phyloP scores from a whole-genome alignment of 179 eudicot genomes.

The Vitellaria paradoxa region DNA sequence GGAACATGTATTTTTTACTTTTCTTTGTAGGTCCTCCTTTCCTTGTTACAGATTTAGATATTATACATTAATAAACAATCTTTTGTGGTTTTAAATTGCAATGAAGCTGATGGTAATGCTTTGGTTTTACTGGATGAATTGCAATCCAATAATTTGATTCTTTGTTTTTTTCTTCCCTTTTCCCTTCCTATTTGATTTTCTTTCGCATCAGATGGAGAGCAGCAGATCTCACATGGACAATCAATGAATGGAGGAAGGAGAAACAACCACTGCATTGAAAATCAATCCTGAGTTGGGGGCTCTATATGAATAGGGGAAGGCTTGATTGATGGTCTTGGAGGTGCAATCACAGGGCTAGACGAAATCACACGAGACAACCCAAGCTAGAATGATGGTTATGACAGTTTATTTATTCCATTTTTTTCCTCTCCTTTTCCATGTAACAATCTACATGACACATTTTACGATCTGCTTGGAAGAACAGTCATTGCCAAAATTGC shows the following conservation, averaged over 20 bases:
- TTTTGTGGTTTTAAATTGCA: background rate
- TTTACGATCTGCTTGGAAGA: background rate
- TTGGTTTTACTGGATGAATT: background rate
- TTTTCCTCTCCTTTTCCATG: background rate
- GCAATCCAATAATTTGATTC: too few relatives aligned
- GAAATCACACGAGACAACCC: too few relatives aligned
- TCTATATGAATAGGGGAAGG: background rate
- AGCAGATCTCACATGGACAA: slow-evolving; percentile 24
- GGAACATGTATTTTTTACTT: background rate
- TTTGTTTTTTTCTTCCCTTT: background rate
- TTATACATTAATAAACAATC: too few relatives aligned
- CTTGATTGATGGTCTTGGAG: background rate
- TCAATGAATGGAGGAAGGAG: slow-evolving; percentile 9
- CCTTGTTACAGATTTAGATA: background rate
- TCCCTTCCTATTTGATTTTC: background rate
- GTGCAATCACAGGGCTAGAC: background rate
- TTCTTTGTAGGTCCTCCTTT: too few relatives aligned
- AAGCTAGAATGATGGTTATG: background rate
- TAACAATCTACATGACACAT: background rate
- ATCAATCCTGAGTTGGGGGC: slow-evolving; percentile 7
- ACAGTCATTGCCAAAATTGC: background rate
- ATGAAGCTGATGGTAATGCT: background rate
- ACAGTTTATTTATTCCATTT: background rate
- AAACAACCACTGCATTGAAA: slow-evolving; percentile 5
- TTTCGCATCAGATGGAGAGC: slow-evolving; percentile 47